Conservation (phyloP, 805 yeast species). For the Candida germanica region DNA sequence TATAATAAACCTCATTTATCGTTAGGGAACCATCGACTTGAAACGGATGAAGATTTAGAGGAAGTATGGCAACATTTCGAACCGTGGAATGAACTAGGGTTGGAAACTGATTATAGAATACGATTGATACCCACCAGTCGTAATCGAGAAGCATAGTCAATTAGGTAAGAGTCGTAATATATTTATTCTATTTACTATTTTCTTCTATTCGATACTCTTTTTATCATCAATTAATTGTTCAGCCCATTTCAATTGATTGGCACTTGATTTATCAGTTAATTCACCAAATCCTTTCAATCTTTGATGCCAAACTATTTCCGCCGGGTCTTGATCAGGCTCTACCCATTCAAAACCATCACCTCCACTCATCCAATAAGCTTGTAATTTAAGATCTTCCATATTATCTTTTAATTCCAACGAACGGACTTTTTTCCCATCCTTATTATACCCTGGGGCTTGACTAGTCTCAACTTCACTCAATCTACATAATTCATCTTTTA, state of each 20-base stretch:
- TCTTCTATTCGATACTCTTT: no score
- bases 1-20: conserved; percentile 35
- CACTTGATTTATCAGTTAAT: conserved; percentile 11
- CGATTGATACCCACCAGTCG: conserved; percentile 31
- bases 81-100: conserved; percentile 43
- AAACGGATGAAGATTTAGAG: conserved; percentile 42
- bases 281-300: conserved; percentile 25
- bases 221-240: conserved; percentile 30
- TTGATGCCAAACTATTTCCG: conserved; percentile 49
- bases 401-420: conserved; percentile 46
- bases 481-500: conserved; percentile 39
- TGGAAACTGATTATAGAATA: conserved; percentile 38
- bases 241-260: conserved; percentile 35
- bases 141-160: neutral
- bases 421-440: conserved; percentile 38
- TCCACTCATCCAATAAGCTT: conserved; percentile 84
- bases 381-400: conserved; percentile 62
- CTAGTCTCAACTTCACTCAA: conserved; percentile 22
- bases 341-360: conserved; percentile 89
- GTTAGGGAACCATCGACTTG: conserved; percentile 34
- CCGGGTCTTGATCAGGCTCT: conserved; percentile 90
- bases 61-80: conserved; percentile 42
- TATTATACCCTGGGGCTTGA: conserved; percentile 31
- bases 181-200: neutral
- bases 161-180: neutral